Evolutionary conservation across 495 filamentous ascomycete species (phyloP).

Genomic region (Penicillium pulvis): DNA sequence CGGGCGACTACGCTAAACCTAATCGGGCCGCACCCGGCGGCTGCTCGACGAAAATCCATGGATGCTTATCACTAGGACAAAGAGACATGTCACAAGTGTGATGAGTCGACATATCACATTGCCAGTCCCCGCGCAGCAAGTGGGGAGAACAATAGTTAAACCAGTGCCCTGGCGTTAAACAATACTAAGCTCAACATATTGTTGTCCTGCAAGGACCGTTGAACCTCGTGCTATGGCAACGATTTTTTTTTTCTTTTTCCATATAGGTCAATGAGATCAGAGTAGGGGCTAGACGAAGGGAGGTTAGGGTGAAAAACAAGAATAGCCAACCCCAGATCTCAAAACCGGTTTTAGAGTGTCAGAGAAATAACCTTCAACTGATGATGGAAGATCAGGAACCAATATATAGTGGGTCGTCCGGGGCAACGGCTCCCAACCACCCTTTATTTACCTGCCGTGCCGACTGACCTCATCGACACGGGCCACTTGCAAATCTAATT

Average conservation of each 20-base stretch:
- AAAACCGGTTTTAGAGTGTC: conserved; percentile 16
- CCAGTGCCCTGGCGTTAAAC: conserved; percentile 2
- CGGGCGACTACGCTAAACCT: background rate
- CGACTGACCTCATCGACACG: conserved; percentile 33
- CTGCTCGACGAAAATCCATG: conserved; percentile 1
- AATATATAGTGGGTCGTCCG: conserved; percentile 21
- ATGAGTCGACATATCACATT: conserved; percentile 17
- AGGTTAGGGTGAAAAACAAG: conserved; percentile 1
- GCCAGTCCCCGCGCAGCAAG: conserved; percentile 2
- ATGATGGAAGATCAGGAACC: conserved; percentile 12
- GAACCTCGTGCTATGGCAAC: background rate
- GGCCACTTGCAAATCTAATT: conserved; percentile 10
- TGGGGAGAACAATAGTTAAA: conserved; percentile 8
- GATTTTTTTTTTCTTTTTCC: background rate
- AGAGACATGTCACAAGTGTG: conserved; percentile 6
- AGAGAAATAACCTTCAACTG: conserved; percentile 19
- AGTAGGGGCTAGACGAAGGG: background rate
- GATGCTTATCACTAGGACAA: background rate
- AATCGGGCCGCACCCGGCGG: background rate
- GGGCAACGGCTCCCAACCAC: conserved; percentile 25
- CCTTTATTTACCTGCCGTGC: conserved; percentile 23
- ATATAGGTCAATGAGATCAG: background rate
- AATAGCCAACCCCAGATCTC: conserved; percentile 5
- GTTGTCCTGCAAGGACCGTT: background rate
- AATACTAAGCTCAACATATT: conserved; percentile 5